These are phyloP conservation scores for Rhodomyrtus psidioides DNA, from an alignment of 441 rosid genomes.

Conservation along the genomic window DNA sequence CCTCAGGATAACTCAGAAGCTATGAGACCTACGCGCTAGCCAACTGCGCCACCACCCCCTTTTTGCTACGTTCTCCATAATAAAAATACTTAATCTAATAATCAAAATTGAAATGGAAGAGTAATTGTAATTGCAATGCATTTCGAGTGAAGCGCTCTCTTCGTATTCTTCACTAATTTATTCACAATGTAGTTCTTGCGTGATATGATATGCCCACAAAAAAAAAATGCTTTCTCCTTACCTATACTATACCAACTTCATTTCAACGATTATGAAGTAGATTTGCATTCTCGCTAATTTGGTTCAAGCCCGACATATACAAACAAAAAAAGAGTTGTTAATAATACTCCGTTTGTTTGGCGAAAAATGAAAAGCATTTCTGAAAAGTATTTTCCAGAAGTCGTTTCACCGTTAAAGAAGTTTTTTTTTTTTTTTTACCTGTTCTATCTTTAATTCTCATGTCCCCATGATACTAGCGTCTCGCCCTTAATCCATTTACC, in stretches of 20 bases:
- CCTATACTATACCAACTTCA: not conserved
- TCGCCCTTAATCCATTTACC: too few species aligned
- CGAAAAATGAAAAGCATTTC: too few species aligned
- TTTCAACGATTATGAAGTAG: not conserved
- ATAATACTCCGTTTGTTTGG: too few species aligned
- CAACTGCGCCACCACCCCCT: slow-evolving; percentile 16
- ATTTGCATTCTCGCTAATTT: not conserved
- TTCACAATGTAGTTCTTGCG: fast-evolving
- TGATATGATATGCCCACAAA: not conserved
- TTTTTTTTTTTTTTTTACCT: too few species aligned
- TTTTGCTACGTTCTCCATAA: too few species aligned
- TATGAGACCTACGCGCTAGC: slow-evolving; percentile 15
- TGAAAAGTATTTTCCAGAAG: too few species aligned
- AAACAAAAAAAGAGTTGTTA: not conserved
- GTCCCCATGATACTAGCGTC: too few species aligned
- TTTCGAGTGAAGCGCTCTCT: not conserved
- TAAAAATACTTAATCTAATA: fast-evolving
- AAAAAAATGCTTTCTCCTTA: not conserved
- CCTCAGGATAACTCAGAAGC: slow-evolving; percentile 77
- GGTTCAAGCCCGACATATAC: not conserved
- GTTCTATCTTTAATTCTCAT: too few species aligned
- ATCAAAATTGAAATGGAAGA: not conserved
- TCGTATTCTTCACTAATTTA: fast-evolving
- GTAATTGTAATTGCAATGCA: not conserved
- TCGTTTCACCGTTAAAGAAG: too few species aligned